Evolutionary conservation across 139 green algal genomes (phyloP), one percentile per base, ranked within the genome.

Genomic region (Coelastrella sp.): DNA sequence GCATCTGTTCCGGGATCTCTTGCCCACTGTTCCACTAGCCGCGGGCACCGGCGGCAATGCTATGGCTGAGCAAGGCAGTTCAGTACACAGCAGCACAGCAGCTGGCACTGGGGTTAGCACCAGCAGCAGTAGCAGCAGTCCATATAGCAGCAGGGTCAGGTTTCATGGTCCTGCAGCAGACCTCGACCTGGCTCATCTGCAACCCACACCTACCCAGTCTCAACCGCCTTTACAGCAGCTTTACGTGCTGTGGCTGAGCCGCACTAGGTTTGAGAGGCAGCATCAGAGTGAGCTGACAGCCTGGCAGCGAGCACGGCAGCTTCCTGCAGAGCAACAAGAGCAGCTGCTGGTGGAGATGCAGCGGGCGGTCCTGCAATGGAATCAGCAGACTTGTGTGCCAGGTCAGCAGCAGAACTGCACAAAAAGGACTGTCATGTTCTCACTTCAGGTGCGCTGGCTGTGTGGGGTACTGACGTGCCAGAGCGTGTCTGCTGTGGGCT

Each of bases 1-100:
- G 65, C 80, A 94, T 66, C 56, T 91, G 71, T 88, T 94, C 57
- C 73, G 65, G 7, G 85, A 90, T 20, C 5, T 91, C 3, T 73
- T 87, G 57, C 79, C 88, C 13, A 8, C 64, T 75, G 66, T 57
- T 19, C 2, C 22, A 7, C 19, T 56, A 54, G 64, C 16, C 64
- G 16, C 11, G 2, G 16, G 11, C 64, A 5, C 65, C 60, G 7
- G 13, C 60, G 20, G 16, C 16, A 23, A 56, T 73, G 5, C 5
- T 23, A 60, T 8, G 0, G 84, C 16, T 6, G 65, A 80, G 5
- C n/a, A 6, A 23, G 59, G 8, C 8, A 7, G 65, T 23, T 5
- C 1, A 47, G 32, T 47, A 47, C 32, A 47, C 0, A 47, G 32
- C 32, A 47, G 84, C 68, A 54, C 66, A 32, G 54, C 4, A 73